These are phyloP conservation scores for Xylaria acuta DNA, from an alignment of 495 filamentous ascomycete genomes.

Conservation along the genomic window DNA sequence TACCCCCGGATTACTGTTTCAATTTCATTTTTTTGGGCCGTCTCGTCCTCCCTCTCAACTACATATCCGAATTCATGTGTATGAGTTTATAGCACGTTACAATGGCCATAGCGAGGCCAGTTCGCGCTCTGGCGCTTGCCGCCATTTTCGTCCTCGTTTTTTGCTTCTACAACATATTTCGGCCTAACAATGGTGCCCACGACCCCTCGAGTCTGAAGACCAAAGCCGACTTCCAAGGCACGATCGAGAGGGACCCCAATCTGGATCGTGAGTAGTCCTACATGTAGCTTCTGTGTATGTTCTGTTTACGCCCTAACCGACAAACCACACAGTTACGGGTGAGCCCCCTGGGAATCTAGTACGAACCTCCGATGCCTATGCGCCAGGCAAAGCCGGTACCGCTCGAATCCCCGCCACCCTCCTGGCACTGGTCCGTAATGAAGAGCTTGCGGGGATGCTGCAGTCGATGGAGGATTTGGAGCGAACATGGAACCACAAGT, in stretches of 20 bases:
- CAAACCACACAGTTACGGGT: slow-evolving; percentile 66
- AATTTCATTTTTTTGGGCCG: slow-evolving; percentile 6
- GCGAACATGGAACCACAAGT: slow-evolving; percentile 95
- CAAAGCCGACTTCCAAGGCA: slow-evolving; percentile 49
- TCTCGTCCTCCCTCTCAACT: not conserved
- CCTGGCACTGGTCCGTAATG: slow-evolving; percentile 90
- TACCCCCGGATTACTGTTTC: not conserved
- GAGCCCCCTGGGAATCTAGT: slow-evolving; percentile 80
- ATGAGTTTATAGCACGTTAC: slow-evolving; percentile 32
- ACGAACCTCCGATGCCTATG: slow-evolving; percentile 74
- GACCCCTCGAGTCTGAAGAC: slow-evolving; percentile 40
- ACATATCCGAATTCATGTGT: slow-evolving; percentile 35
- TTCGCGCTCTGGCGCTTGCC: slow-evolving; percentile 76
- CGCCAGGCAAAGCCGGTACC: slow-evolving; percentile 72
- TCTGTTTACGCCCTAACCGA: not conserved
- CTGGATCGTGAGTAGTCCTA: slow-evolving; percentile 71
- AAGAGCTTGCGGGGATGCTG: slow-evolving; percentile 82
- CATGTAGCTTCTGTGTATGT: not conserved
- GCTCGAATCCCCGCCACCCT: slow-evolving; percentile 91
- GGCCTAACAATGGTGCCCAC: slow-evolving; percentile 45
- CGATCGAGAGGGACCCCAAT: slow-evolving; percentile 76
- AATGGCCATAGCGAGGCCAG: slow-evolving; percentile 84
- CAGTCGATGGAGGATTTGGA: slow-evolving; percentile 90
- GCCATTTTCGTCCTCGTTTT: slow-evolving; percentile 75
- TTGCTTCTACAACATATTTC: slow-evolving; percentile 74